Evolutionary conservation across 371 early-diverging fungal species (phyloP).

Genomic region (Synchytrium microbalum): DNA sequence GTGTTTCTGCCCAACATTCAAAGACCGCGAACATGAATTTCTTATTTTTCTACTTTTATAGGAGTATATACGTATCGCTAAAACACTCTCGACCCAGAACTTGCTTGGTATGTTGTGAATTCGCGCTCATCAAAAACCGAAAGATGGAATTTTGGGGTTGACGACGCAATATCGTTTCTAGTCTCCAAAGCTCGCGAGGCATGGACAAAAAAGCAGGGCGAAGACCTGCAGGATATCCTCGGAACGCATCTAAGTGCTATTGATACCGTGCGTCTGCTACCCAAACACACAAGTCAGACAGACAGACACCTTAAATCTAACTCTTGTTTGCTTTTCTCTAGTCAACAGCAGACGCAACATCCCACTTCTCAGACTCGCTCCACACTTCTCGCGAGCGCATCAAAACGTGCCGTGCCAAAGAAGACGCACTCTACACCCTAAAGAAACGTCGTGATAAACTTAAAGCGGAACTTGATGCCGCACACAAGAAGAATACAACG

Average conservation of each 20-base stretch:
- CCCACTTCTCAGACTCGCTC: neutral
- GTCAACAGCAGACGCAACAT: neutral
- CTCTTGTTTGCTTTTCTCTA: neutral
- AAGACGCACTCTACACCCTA: neutral
- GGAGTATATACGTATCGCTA: neutral
- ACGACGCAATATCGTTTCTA: neutral
- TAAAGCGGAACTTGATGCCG: neutral
- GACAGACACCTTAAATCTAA: too few relatives aligned
- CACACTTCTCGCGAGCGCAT: neutral
- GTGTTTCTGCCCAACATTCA: neutral
- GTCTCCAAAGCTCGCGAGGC: neutral
- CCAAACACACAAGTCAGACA: too few relatives aligned
- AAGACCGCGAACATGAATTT: neutral
- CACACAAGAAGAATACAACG: constrained; percentile 12
- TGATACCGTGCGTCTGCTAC: too few relatives aligned
- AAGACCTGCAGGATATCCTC: neutral
- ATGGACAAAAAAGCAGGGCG: neutral
- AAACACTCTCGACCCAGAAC: neutral
- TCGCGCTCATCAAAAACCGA: too few relatives aligned
- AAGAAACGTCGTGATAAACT: neutral
- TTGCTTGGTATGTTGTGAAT: neutral
- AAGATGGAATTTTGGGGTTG: too few relatives aligned
- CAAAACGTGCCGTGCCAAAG: neutral
- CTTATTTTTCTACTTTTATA: neutral
- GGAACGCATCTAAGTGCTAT: too few relatives aligned